Base-by-base conservation (phyloP, 345 rosid genomes). In the Brassica rapa region DNA sequence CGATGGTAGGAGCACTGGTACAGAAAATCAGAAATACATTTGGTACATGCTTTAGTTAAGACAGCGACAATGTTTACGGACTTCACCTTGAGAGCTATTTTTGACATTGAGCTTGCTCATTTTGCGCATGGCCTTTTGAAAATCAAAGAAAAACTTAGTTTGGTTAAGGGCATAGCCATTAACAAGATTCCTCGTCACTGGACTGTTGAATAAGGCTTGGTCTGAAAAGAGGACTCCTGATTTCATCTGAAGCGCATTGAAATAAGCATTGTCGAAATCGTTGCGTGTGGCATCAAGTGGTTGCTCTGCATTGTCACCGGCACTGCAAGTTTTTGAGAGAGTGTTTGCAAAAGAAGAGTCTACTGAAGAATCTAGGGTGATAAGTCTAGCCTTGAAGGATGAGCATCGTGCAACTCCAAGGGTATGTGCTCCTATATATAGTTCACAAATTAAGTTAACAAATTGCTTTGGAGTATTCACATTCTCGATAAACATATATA, bases 331-430 rank as follows among this genome's bases (percentile, higher is more conserved):
- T 73, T 66, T 87, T 1, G 91, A 72, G 68, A 95, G 71, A 15
- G 86, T 84, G 79, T 66, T 86, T 16, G 87, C 93, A 32, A 93
- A 90, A 72, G 66, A 64, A 0, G 91, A 60, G 66, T 85, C 92
- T 49, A 90, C 8, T 6, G 84, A 83, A 24, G 93, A 78, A 68
- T 94, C 98, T 24, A 35, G 74, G 1, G 62, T 61, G 11, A 73
- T 84, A 61, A 95, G 69, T 70, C 98, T 83, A 23, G 60, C 79
- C 55, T 92, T 95, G 87, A 95, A 95, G 4, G 99, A 89, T 3
- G 96, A 76, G 67, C 97, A 93, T 77, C 92, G 79, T 30, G 99
- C 94, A 79, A 91, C 98, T 73, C 99, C 99, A 3, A 93, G 82
- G 0, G 99, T 95, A 68, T 95, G 99, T 15, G 87, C 99, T 68